Conservation (phyloP, 306 rosid genomes). For the Fagus crenata region DNA sequence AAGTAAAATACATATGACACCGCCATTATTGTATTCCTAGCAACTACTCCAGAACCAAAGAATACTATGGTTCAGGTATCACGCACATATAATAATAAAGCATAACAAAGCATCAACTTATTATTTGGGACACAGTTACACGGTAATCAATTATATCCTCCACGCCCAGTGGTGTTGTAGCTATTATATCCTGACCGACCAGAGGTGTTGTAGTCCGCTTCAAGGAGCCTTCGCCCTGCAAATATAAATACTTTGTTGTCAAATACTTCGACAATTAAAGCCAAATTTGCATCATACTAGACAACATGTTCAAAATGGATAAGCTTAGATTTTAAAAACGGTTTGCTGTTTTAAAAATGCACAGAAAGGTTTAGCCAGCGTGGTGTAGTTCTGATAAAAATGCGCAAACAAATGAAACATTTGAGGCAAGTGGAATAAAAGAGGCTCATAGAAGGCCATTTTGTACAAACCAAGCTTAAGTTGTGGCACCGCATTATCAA, state of each 20-base stretch:
- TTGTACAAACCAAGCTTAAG: conserved; percentile 11
- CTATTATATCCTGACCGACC: conserved; percentile 21
- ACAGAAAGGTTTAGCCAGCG: not conserved
- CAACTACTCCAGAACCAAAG: not conserved
- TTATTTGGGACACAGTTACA: not conserved
- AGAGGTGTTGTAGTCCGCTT: conserved; percentile 15
- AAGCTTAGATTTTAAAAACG: too few species aligned
- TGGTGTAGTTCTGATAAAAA: too few species aligned
- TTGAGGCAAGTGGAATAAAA: too few species aligned
- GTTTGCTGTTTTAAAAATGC: not conserved
- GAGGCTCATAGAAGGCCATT: too few species aligned
- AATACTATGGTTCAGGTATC: not conserved
- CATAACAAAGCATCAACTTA: not conserved
- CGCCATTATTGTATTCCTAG: too few species aligned
- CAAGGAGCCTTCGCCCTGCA: conserved; percentile 28
- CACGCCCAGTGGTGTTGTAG: conserved; percentile 1
- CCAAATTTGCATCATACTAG: too few species aligned
- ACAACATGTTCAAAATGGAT: too few species aligned
- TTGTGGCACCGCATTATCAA: not conserved
- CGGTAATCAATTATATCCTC: not conserved
- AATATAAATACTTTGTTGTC: not conserved
- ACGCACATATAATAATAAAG: not conserved
- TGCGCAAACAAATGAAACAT: too few species aligned
- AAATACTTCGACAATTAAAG: not conserved
- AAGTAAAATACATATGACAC: too few species aligned